Evolutionary conservation across 306 rosid genomes (phyloP), one percentile per base, ranked within the genome.

Genomic region (Vigna trinervia): DNA sequence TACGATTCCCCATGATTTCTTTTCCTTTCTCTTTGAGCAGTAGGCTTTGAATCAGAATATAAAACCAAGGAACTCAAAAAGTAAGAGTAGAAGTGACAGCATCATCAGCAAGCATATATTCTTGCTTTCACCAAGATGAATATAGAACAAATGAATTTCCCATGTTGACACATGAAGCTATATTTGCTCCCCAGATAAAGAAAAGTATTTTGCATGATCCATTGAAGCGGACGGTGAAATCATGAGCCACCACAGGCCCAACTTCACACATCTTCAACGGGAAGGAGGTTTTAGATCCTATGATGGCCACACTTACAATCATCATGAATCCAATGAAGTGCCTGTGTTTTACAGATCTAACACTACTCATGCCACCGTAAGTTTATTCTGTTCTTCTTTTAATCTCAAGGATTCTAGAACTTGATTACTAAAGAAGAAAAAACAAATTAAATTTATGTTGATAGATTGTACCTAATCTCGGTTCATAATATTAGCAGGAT

Each of bases 161-260:
- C 3, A 69, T 58, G 62, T 52, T 48, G 5, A 61, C 43, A 79
- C 23, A 68, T 26, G 59, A 76, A 69, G 45, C 75, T 58, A 78
- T 23, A 63, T 63, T 17, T 68, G 65, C 58, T 57, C 52, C 74
- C 52, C 59, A 22, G 68, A 30, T 14, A 12, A 69, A 38, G 14
- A 63, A 74, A 68, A 78, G 61, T 11, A 62, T 76, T 71, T 62
- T 63, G 12, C 47, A 56, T 56, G 15, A 57, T 51, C 54, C 47
- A 3, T 73, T 51, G 65, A 66, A 36, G 22, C 79, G 57, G 72
- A 76, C 71, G 53, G 81, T 41, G 82, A 82, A 58, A 87, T 58
- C 78, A 87, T 85, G 87, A 86, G 83, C 76, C 83, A 80, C 46
- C 79, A 83, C 70, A 74, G 67, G 81, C 84, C 60, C 86, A 85